Percentiles rank a stretch among this genome's conserved stretches.
These are phyloP conservation scores for Myxozyma mucilagina DNA, from an alignment of 805 yeast species.

Conservation along the genomic window DNA sequence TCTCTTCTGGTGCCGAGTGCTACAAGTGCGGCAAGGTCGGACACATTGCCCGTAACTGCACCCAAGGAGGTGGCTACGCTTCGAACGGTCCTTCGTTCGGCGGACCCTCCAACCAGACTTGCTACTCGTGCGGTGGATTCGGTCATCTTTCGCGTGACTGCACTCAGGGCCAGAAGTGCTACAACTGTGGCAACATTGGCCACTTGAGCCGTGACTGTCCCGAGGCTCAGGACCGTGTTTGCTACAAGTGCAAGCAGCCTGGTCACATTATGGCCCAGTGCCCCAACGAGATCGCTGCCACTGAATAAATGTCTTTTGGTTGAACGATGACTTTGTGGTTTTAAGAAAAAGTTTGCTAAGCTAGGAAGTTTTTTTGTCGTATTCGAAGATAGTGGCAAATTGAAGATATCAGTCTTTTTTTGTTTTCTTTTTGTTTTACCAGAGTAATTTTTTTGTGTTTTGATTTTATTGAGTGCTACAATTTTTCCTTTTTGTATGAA, in stretches of 20 bases:
- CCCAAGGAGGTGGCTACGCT: slow-evolving; percentile 45
- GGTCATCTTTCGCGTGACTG: slow-evolving; percentile 89
- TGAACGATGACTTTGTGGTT: too few relatives aligned
- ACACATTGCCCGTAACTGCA: slow-evolving; percentile 84
- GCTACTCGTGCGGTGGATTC: slow-evolving; percentile 85
- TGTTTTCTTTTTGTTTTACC: too few relatives aligned
- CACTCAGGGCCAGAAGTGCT: slow-evolving; percentile 72
- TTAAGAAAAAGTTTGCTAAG: too few relatives aligned
- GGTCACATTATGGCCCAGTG: slow-evolving; percentile 93
- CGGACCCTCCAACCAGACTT: slow-evolving; percentile 83
- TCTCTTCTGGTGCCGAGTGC: slow-evolving; percentile 60
- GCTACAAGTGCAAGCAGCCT: slow-evolving; percentile 72
- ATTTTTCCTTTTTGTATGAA: too few relatives aligned
- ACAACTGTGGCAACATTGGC: slow-evolving; percentile 87
- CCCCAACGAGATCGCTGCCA: slow-evolving; percentile 43
- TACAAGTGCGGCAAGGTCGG: slow-evolving; percentile 91
- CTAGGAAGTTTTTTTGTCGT: too few relatives aligned
- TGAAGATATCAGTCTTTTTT: too few relatives aligned
- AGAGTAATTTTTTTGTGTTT: too few relatives aligned
- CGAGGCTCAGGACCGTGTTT: slow-evolving; percentile 58
- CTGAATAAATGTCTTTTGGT: slow-evolving; percentile 9
- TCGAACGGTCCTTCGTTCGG: slow-evolving; percentile 65
- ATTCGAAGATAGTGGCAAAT: too few relatives aligned
- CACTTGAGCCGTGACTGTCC: slow-evolving; percentile 84
- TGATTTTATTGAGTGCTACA: too few relatives aligned